Base-by-base conservation (phyloP, 2,329 filamentous ascomycete species). In the Phoma sp. region DNA sequence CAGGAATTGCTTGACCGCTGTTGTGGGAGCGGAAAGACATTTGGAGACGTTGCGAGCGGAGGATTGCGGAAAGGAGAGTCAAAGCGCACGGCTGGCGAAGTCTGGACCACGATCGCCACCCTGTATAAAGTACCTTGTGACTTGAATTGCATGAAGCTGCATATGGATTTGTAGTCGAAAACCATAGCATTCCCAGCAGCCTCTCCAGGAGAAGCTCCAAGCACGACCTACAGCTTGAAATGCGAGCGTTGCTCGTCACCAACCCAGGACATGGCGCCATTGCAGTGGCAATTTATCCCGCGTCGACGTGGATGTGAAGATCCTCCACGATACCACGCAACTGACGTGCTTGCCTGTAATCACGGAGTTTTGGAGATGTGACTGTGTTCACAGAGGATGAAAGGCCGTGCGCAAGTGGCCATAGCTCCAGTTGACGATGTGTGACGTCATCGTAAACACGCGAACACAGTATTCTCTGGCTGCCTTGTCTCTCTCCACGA, bases 1-100 rank as follows among this genome's bases (percentile, higher is more conserved):
- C 43, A 53, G 43, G 51, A 37, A 50, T 20, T 28, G 32, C 43
- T 45, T 33, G 38, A 53, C 39, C 39, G 42, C 50, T 25, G 30
- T 32, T 36, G 25, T 38, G 28, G 51, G 17, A 37, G 18, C 12
- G 23, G 32, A 29, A 28, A n/a, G 21, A 30, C n/a, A n/a, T 26
- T 52, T 45, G 21, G 29, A 36, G 29, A 40, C 20, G 33, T 54
- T 49, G 29, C 34, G 23, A 17, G n/a, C n/a, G n/a, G n/a, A n/a
- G n/a, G n/a, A 49, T 18, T 40, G 40, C 25, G 45, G 39, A 30
- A 28, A 20, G 28, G 20, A n/a, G 33, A 42, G 50, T 33, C 50
- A 37, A 54, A 47, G 50, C 50, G 38, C 9, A 15, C 23, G 15
- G 11, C 25, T 23, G 26, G 23, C 21, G 7, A 33, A 25, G 39